phyloP scores from a whole-genome alignment of 495 filamentous ascomycete species.

The Ramalina intermedia region DNA sequence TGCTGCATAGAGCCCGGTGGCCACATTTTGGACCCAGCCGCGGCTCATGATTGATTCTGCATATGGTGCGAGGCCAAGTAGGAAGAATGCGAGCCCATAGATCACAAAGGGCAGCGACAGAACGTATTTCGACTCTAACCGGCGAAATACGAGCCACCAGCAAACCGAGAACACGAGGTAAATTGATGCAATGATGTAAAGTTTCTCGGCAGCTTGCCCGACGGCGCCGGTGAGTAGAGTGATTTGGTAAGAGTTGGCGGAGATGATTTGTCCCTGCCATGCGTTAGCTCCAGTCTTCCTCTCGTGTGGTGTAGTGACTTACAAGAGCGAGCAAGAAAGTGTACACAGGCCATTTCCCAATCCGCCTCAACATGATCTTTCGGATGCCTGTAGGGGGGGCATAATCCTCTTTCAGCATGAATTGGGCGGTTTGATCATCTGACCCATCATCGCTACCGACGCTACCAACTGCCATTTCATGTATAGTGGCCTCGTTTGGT shows the following conservation, averaged over 20 bases:
- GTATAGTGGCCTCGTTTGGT: background rate
- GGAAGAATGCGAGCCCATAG: conserved; percentile 46
- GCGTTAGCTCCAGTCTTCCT: background rate
- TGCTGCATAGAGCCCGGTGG: conserved; percentile 43
- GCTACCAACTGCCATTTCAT: background rate
- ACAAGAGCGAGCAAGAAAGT: conserved; percentile 49
- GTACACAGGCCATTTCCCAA: conserved; percentile 58
- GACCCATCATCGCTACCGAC: background rate
- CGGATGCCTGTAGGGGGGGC: conserved; percentile 50
- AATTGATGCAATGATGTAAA: conserved; percentile 48
- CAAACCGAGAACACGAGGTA: conserved; percentile 45
- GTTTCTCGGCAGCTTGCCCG: conserved; percentile 42
- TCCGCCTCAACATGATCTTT: conserved; percentile 34
- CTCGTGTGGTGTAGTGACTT: conserved; percentile 2
- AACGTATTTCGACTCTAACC: conserved; percentile 39
- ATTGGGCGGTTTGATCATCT: conserved; percentile 28
- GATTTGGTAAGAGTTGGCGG: conserved; percentile 55
- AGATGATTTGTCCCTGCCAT: conserved; percentile 42
- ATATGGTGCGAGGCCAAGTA: conserved; percentile 40
- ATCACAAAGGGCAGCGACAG: conserved; percentile 42
- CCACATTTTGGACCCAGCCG: conserved; percentile 40
- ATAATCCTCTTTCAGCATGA: conserved; percentile 49
- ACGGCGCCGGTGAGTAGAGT: conserved; percentile 47
- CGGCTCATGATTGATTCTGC: conserved; percentile 18
- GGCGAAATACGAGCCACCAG: conserved; percentile 49